phyloP scores from a whole-genome alignment of 2,329 filamentous ascomycete genomes.

The Colletotrichum eleusines region DNA sequence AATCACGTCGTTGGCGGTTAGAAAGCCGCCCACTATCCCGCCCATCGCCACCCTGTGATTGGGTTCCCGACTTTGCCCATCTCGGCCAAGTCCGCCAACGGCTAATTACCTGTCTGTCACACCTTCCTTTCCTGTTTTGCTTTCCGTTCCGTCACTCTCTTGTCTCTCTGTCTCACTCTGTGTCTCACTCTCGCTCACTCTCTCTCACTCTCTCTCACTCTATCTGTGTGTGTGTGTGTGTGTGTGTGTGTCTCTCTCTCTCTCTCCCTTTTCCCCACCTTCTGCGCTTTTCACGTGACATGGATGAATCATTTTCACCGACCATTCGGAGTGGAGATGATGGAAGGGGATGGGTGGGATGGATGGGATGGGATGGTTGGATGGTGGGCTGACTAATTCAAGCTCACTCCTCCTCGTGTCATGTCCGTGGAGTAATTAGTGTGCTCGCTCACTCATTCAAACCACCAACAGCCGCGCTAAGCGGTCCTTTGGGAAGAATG shows the following conservation, averaged over 20 bases:
- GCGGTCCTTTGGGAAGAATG: neutral
- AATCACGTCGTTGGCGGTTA: conserved; percentile 15
- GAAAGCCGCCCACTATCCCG: neutral
- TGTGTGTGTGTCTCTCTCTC: too few relatives aligned
- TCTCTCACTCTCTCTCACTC: neutral
- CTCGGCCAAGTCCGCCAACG: conserved; percentile 23
- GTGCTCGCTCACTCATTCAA: neutral
- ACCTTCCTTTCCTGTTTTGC: neutral
- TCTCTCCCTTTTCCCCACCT: too few relatives aligned
- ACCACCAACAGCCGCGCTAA: neutral
- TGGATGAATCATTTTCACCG: neutral
- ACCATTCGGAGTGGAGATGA: neutral
- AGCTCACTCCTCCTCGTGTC: neutral
- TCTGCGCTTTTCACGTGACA: neutral
- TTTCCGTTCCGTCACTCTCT: neutral
- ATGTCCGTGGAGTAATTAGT: neutral
- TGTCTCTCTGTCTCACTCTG: neutral
- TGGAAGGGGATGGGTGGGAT: too few relatives aligned
- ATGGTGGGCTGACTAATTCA: neutral
- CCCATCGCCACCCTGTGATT: neutral
- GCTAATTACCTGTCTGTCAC: conserved; percentile 10
- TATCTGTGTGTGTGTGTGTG: too few relatives aligned
- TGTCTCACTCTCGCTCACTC: too few relatives aligned
- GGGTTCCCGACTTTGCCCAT: conserved; percentile 12
- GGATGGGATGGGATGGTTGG: too few relatives aligned